Evolutionary conservation across 1,139 yeast genomes (phyloP), one percentile per base, ranked within the genome.

Genomic region (Martiniozyma asiatica): DNA sequence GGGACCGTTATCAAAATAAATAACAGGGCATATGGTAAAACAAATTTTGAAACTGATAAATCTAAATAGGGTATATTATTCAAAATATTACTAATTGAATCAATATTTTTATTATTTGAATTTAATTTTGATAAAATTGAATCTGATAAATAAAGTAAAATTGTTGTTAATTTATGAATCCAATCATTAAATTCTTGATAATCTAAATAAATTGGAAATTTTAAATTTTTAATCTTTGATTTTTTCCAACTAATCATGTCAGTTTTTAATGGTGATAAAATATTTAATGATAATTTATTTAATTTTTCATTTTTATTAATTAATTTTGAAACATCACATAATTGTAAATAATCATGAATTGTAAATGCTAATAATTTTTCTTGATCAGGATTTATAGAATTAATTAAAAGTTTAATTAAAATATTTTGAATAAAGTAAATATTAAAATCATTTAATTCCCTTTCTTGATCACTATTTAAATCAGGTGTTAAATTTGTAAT

Each of bases 301-400:
- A 84, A 75, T 30, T 59, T 58, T 9, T 63, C 57, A 93, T 35
- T 61, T 62, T 5, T 47, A 42, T 9, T 60, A 44, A 41, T 47
- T 27, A 31, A 33, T 8, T 30, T 35, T 1, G 52, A 39, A 21
- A 81, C 55, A 2, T 70, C 73, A 49, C 89, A 65, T 9, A 75
- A 68, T 37, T 73, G 72, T 31, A 89, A 55, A 29, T 79, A 75
- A 41, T 82, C 92, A 49, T 92, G 99, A 68, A 92, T 82, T 0
- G 92, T 82, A 53, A 70, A 80, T 0, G 96, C 95, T 21, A 87
- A 65, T 47, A 78, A 81, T 38, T 81, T 63, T 50, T 92, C 98
- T 31, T 75, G 73, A 16, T 73, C 70, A 0, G 98, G 95, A 47
- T 85, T 85, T 27, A 78, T 80, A 1, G 96, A 78, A 1, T 95